These are phyloP conservation scores for Pseudohalonectria lignicola DNA, from an alignment of 2,329 filamentous ascomycete species.

Conservation along the genomic window DNA sequence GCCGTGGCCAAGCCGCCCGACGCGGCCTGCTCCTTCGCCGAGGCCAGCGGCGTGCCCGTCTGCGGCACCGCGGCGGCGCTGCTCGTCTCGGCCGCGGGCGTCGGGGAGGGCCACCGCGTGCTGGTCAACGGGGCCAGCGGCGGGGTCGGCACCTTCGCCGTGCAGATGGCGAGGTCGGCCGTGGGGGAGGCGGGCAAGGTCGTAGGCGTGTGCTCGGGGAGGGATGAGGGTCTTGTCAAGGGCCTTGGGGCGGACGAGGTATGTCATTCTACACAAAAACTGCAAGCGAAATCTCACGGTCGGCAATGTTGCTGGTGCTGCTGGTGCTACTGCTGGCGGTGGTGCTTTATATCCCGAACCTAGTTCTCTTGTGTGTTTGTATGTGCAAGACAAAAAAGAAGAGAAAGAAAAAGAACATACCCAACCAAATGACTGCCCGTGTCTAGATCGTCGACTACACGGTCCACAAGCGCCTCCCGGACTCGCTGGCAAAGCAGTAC, in stretches of 20 bases:
- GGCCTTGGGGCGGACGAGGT: conserved; percentile 36
- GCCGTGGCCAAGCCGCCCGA: conserved; percentile 8
- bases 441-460: conserved; percentile 32
- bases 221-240: conserved; percentile 32
- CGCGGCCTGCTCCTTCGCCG: background rate
- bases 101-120: conserved; percentile 19
- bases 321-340: too few species aligned
- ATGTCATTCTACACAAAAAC: too few species aligned
- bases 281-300: too few species aligned
- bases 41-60: conserved; percentile 18
- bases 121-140: conserved; percentile 40
- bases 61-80: conserved; percentile 20
- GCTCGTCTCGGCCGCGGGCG: conserved; percentile 12
- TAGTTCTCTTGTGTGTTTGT: too few species aligned
- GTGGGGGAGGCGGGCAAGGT: conserved; percentile 17
- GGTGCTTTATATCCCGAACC: too few species aligned
- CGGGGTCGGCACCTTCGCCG: conserved; percentile 32
- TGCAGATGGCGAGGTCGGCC: conserved; percentile 32
- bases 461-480: conserved; percentile 21
- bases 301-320: too few species aligned
- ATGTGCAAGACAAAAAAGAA: too few species aligned
- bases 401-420: too few species aligned
- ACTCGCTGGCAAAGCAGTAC: conserved; percentile 20
- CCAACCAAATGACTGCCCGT: too few species aligned
- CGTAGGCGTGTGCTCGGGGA: conserved; percentile 34